A percentile compares a stretch with the other conserved stretches of the same genome.
Evolutionary conservation across 305 asterid genomes (phyloP).

Genomic region (Ruellia speciosa): DNA sequence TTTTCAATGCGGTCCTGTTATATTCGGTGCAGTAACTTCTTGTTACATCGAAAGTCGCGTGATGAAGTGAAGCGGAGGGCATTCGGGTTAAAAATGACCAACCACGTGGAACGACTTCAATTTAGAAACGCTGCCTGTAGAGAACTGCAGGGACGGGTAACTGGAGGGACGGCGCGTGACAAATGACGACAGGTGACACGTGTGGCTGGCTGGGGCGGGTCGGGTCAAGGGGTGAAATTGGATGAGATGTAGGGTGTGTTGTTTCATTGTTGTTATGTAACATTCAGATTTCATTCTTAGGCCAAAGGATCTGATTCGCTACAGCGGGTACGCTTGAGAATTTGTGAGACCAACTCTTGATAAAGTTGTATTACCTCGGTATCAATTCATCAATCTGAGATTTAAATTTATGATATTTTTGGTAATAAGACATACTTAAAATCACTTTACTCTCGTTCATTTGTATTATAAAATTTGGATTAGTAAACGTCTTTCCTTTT

Average conservation of each 20-base stretch:
- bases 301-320: constrained; percentile 18
- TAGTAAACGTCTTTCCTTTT: too few relatives aligned
- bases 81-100: background rate
- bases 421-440: too few relatives aligned
- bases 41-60: background rate
- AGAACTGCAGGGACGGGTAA: constrained; percentile 5
- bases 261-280: too few relatives aligned
- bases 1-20: background rate
- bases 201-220: constrained; percentile 17
- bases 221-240: constrained; percentile 17
- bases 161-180: constrained; percentile 26
- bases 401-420: too few relatives aligned
- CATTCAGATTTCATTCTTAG: too few relatives aligned
- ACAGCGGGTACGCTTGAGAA: background rate
- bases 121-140: background rate
- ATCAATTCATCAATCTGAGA: too few relatives aligned
- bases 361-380: too few relatives aligned
- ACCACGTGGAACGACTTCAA: background rate
- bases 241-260: too few relatives aligned
- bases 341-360: background rate
- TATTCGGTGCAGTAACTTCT: background rate
- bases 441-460: too few relatives aligned
- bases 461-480: too few relatives aligned
- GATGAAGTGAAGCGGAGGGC: background rate
- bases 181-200: constrained; percentile 20